A percentile compares a stretch with the other conserved stretches of the same genome.
These are phyloP conservation scores for Arthrinium puccinioides DNA, from an alignment of 2,329 filamentous ascomycete species.

Conservation along the genomic window DNA sequence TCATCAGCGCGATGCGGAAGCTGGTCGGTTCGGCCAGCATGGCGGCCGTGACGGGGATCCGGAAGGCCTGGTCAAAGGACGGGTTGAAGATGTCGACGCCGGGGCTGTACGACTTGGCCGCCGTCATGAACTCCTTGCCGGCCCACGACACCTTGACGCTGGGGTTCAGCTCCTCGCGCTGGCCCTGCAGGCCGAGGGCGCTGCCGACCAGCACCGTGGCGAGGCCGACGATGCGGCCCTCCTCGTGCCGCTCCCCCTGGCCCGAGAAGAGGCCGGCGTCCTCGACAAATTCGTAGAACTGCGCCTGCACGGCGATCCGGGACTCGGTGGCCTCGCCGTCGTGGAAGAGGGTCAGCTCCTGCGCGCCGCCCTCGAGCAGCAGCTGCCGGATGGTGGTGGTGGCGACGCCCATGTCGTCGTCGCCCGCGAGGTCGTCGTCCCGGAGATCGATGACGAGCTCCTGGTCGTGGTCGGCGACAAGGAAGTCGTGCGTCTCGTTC, in stretches of 20 bases:
- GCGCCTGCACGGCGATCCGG: conserved; percentile 26
- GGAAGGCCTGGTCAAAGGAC: conserved; percentile 36
- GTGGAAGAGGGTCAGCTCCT: conserved; percentile 30
- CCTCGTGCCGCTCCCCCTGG: conserved; percentile 17
- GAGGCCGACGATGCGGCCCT: conserved; percentile 29
- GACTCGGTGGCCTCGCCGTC: conserved; percentile 28
- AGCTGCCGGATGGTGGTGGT: conserved; percentile 20
- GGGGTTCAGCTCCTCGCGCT: conserved; percentile 34
- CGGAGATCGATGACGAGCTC: conserved; percentile 30
- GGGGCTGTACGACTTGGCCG: conserved; percentile 31
- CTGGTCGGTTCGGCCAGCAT: conserved; percentile 14
- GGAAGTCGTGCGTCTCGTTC: conserved; percentile 41
- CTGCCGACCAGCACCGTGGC: conserved; percentile 35
- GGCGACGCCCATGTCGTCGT: conserved; percentile 37
- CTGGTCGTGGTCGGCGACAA: conserved; percentile 37
- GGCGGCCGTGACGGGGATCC: conserved; percentile 28
- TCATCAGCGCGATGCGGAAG: conserved; percentile 26
- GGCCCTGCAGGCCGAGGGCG: conserved; percentile 31
- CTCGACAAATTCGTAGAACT: conserved; percentile 33
- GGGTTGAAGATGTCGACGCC: conserved; percentile 42
- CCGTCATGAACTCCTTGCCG: conserved; percentile 31
- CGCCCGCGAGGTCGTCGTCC: conserved; percentile 39
- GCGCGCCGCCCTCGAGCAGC: conserved; percentile 30
- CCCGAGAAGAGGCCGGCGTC: conserved; percentile 20
- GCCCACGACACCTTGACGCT: conserved; percentile 37